A percentile compares a stretch with the other conserved stretches of the same genome.
Conservation (phyloP, 306 rosid genomes). For the Vicia sativa region DNA sequence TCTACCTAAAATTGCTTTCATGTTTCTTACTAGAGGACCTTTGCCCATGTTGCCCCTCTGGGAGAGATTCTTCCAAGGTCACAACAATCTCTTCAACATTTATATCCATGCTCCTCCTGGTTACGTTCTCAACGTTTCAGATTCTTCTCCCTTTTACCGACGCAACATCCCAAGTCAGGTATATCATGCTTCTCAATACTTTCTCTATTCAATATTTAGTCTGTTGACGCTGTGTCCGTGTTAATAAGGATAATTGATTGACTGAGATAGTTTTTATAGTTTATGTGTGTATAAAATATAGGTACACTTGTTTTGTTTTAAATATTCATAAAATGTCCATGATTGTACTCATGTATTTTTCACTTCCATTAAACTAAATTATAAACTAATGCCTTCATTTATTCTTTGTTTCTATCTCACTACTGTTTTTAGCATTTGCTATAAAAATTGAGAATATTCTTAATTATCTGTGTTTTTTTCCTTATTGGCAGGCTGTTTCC, state of each 20-base stretch:
- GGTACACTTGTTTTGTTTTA: no score
- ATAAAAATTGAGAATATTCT: no score
- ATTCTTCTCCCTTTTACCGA: constrained; percentile 56
- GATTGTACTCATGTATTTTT: no score
- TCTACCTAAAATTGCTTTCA: constrained; percentile 83
- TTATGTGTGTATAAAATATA: no score
- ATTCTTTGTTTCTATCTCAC: no score
- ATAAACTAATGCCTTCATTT: no score
- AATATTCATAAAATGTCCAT: background rate
- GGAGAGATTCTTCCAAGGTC: constrained; percentile 88
- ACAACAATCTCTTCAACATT: constrained; percentile 56
- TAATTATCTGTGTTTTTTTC: constrained; percentile 3
- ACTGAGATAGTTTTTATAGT: no score
- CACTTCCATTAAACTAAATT: background rate
- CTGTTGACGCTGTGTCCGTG: no score
- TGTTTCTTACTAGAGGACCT: constrained; percentile 91
- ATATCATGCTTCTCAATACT: background rate
- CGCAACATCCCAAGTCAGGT: constrained; percentile 92
- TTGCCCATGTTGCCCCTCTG: constrained; percentile 82
- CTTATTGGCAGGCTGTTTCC: constrained; percentile 55
- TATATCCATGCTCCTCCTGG: constrained; percentile 76
- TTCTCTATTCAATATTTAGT: no score
- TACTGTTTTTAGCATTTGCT: no score
- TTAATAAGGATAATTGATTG: no score
- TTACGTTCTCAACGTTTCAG: constrained; percentile 56